These are phyloP conservation scores for Xerophyta viscosa DNA, from an alignment of 106 monocot species.

Conservation along the genomic window DNA sequence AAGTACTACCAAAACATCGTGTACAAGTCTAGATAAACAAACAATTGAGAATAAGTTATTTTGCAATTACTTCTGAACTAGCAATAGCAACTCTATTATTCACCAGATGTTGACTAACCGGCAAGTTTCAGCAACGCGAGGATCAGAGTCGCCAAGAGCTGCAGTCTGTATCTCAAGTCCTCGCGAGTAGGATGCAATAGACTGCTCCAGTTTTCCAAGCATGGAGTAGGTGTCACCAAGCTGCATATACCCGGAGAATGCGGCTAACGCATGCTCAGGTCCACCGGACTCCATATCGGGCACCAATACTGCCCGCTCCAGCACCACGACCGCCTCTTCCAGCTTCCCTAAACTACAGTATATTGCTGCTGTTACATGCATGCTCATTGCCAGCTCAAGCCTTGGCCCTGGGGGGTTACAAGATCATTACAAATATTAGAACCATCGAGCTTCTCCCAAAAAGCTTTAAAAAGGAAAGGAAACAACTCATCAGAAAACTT, in stretches of 20 bases:
- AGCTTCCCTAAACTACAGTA: slow-evolving; percentile 32
- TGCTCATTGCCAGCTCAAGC: slow-evolving; percentile 34
- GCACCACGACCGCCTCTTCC: slow-evolving; percentile 39
- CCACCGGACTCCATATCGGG: slow-evolving; percentile 19
- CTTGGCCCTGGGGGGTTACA: neutral
- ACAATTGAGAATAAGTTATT: too few relatives aligned
- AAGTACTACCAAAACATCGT: too few relatives aligned
- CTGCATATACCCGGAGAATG: slow-evolving; percentile 43
- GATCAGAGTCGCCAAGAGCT: slow-evolving; percentile 32
- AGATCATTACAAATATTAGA: neutral
- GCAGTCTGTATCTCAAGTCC: slow-evolving; percentile 28
- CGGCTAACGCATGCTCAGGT: slow-evolving; percentile 28
- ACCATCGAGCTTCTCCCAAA: neutral
- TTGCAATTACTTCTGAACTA: too few relatives aligned
- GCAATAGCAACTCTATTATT: too few relatives aligned
- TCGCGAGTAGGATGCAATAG: slow-evolving; percentile 21
- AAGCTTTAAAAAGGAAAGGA: too few relatives aligned
- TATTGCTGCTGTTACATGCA: too few relatives aligned
- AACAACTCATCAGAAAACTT: too few relatives aligned
- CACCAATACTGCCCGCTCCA: slow-evolving; percentile 28
- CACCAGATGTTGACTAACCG: slow-evolving; percentile 15
- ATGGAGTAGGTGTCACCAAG: slow-evolving; percentile 36
- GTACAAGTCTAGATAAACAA: too few relatives aligned
- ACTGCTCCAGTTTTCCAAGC: slow-evolving; percentile 31
- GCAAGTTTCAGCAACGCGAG: slow-evolving; percentile 37